A percentile compares a stretch with the other conserved stretches of the same genome.
These are phyloP conservation scores for Forsythia suspensa DNA, from an alignment of 257 asterid species.

Conservation along the genomic window DNA sequence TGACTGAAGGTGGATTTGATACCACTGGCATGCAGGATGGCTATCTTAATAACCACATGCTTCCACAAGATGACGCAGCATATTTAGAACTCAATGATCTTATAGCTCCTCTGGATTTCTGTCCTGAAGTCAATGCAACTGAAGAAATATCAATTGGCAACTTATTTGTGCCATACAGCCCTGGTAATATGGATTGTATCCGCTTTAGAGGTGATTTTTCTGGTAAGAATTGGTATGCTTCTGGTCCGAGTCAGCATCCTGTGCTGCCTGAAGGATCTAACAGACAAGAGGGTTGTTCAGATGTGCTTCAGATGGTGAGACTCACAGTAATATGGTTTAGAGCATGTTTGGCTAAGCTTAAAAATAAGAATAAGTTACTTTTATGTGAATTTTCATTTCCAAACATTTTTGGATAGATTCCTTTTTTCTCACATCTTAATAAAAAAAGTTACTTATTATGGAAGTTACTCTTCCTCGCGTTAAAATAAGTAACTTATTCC, in stretches of 20 bases:
- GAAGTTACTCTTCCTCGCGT: background rate
- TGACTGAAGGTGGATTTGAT: slow-evolving; percentile 27
- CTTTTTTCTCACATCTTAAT: background rate
- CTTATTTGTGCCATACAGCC: slow-evolving; percentile 23
- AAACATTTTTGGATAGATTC: background rate
- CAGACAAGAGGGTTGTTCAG: slow-evolving; percentile 14
- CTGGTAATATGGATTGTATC: slow-evolving; percentile 18
- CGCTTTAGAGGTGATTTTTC: slow-evolving; percentile 23
- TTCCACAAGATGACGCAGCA: slow-evolving; percentile 27
- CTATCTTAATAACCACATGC: slow-evolving; percentile 20
- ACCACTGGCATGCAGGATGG: slow-evolving; percentile 26
- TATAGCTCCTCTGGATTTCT: slow-evolving; percentile 38
- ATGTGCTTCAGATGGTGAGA: slow-evolving; percentile 38
- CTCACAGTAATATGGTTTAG: background rate
- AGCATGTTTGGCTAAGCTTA: background rate
- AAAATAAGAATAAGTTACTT: background rate
- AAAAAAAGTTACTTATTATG: background rate
- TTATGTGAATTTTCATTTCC: background rate
- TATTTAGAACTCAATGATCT: slow-evolving; percentile 72
- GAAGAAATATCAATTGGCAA: slow-evolving; percentile 22
- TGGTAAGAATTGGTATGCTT: slow-evolving; percentile 26
- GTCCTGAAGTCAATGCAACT: slow-evolving; percentile 24
- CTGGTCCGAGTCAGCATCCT: slow-evolving; percentile 20
- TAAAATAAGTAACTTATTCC: too few relatives aligned
- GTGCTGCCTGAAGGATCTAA: slow-evolving; percentile 25